Percentiles rank a stretch among this genome's conserved stretches.
Evolutionary conservation across 2,329 filamentous ascomycete genomes (phyloP).

Genomic region (Coniella vitis): DNA sequence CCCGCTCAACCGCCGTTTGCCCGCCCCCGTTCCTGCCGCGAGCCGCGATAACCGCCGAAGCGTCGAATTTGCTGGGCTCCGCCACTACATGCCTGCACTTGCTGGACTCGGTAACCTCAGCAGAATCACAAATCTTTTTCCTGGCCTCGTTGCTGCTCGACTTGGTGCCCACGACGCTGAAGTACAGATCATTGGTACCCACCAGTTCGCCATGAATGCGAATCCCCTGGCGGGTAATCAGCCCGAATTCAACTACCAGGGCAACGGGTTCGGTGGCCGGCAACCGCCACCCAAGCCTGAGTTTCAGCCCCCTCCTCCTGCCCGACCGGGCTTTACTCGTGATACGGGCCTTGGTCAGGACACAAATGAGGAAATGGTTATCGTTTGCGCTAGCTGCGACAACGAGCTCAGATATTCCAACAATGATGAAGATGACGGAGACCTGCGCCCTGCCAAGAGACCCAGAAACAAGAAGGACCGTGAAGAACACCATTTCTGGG

Average conservation of each 20-base stretch:
- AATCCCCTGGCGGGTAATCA: slow-evolving; percentile 24
- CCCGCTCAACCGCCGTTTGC: slow-evolving; percentile 9
- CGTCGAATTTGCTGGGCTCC: background rate
- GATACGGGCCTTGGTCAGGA: slow-evolving; percentile 28
- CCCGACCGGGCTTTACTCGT: slow-evolving; percentile 73
- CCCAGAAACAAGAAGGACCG: slow-evolving; percentile 41
- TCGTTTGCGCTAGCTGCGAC: slow-evolving; percentile 82
- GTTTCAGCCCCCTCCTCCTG: slow-evolving; percentile 56
- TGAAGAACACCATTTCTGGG: slow-evolving; percentile 83
- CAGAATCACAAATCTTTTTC: slow-evolving; percentile 4
- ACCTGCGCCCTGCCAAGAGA: slow-evolving; percentile 29
- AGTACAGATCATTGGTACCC: slow-evolving; percentile 20
- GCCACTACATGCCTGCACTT: background rate
- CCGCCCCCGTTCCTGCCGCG: slow-evolving; percentile 3
- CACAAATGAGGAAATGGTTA: slow-evolving; percentile 62
- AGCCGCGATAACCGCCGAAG: slow-evolving; percentile 1
- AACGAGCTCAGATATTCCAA: slow-evolving; percentile 75
- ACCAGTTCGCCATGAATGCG: slow-evolving; percentile 17
- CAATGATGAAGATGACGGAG: slow-evolving; percentile 28
- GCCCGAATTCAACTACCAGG: slow-evolving; percentile 28
- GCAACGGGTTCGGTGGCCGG: slow-evolving; percentile 25
- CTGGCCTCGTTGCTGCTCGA: slow-evolving; percentile 3
- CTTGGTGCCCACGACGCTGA: slow-evolving; percentile 21
- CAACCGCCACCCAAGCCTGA: slow-evolving; percentile 35
- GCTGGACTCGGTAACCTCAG: background rate